Evolutionary conservation across 495 filamentous ascomycete species (phyloP).

Genomic region (Coniosporium apollinis): DNA sequence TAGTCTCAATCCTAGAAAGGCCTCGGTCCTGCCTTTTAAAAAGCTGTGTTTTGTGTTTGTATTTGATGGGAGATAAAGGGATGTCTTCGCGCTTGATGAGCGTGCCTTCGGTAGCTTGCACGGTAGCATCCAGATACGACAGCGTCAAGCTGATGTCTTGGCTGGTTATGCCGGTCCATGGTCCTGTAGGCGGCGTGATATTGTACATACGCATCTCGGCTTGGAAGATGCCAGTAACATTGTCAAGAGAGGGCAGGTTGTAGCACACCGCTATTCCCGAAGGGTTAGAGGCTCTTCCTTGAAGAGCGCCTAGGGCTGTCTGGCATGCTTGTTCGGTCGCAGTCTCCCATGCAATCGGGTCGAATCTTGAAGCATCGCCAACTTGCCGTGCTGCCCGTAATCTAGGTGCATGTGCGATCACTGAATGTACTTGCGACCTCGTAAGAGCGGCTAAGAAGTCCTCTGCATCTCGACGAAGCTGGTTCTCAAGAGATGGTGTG

Average conservation of each 20-base stretch:
- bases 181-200: constrained; percentile 36
- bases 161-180: constrained; percentile 38
- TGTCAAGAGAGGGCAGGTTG: constrained; percentile 49
- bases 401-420: no score
- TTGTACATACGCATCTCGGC: constrained; percentile 55
- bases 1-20: no score
- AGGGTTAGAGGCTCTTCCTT: constrained; percentile 37
- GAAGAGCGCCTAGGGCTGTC: constrained; percentile 28
- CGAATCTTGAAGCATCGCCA: constrained; percentile 1
- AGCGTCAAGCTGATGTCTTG: constrained; percentile 40
- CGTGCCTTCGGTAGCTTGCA: constrained; percentile 18
- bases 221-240: constrained; percentile 45
- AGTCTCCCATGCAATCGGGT: constrained; percentile 29
- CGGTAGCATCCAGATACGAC: constrained; percentile 40
- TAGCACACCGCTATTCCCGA: constrained; percentile 66
- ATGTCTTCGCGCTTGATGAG: constrained; percentile 6
- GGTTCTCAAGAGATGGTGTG: no score
- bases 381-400: no score
- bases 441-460: no score
- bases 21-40: no score
- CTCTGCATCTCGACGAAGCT: no score
- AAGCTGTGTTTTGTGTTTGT: no score
- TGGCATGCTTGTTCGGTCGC: constrained; percentile 34
- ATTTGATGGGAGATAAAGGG: no score
- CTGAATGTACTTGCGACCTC: no score